Base-by-base conservation (phyloP, 2,329 filamentous ascomycete species). In the Ramularia endophylla region DNA sequence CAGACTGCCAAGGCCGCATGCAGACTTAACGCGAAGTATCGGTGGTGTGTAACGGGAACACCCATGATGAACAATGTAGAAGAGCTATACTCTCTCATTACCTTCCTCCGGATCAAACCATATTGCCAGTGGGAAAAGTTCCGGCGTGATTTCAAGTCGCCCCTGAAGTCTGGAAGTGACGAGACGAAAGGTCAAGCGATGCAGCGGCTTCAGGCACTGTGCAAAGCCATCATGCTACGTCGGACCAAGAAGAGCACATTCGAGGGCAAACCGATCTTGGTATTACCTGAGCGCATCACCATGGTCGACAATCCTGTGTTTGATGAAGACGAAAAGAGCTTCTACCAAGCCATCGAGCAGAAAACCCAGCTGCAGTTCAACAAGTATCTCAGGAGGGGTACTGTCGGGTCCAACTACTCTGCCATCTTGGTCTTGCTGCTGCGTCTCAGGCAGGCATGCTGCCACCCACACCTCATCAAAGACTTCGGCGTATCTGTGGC, bases 41-140 rank as follows among this genome's bases (percentile, higher is more conserved):
- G 85, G 35, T 81, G 85, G 68, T 87, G 83, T 57, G 75, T 90
- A 61, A 87, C 82, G 3, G 86, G 86, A 18, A 92, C 86, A 0
- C 86, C 86, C 0, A 88, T 90, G 83, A 92, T 92, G 83, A 95
- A 95, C 54, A 79, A 74, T 9, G 78, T 90, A 2, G 70, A 77
- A 17, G 89, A 95, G 54, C 70, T 94, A 3, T 88, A 78, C 55
- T 85, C 87, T 1, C 66, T 94, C 15, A 71, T 95, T 32, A 75
- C 77, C 2, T 95, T 94, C 58, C 70, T 94, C 12, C 72, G 74
- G 2, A 89, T 94, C 57, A 74, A 74, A 45, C 87, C 87, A 2
- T 94, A 92, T 61, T 77, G 75, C 53, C 69, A 76, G 11, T 75
- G 75, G 66, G 66, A 75, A 0, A 66, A 68, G 16, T 94, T 94